These are phyloP conservation scores for Ailanthus altissimus DNA, from an alignment of 345 rosid genomes.

Conservation along the genomic window DNA sequence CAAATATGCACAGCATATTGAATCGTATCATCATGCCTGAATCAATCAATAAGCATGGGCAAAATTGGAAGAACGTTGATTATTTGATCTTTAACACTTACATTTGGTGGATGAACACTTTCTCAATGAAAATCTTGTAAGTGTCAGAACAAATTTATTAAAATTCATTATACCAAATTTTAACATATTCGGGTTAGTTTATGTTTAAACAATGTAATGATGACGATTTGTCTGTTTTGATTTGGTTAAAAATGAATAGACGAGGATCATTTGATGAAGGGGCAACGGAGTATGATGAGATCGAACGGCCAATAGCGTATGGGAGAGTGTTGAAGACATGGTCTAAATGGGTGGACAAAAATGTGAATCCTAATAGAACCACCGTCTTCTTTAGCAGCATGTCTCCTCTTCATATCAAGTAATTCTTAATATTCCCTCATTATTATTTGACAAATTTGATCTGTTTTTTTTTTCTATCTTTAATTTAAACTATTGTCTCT, in stretches of 20 bases:
- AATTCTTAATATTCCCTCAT: not conserved
- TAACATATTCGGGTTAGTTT: no score
- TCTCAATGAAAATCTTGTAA: slow-evolving; percentile 76
- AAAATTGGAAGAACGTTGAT: slow-evolving; percentile 82
- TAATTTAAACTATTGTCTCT: no score
- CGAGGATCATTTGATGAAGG: slow-evolving; percentile 87
- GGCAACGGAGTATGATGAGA: slow-evolving; percentile 65
- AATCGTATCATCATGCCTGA: slow-evolving; percentile 83
- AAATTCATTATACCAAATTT: not conserved
- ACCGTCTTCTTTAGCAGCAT: slow-evolving; percentile 87
- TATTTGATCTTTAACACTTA: slow-evolving; percentile 86
- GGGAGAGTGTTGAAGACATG: slow-evolving; percentile 59
- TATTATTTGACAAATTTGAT: no score
- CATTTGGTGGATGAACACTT: slow-evolving; percentile 98
- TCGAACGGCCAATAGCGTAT: slow-evolving; percentile 72
- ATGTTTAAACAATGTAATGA: no score
- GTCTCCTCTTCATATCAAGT: slow-evolving; percentile 93
- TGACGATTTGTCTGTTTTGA: no score
- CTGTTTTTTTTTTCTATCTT: no score
- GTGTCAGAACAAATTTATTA: slow-evolving; percentile 20
- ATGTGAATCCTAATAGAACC: slow-evolving; percentile 68
- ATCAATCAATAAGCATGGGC: slow-evolving; percentile 79
- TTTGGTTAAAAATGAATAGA: slow-evolving; percentile 29
- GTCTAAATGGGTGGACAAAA: slow-evolving; percentile 80
- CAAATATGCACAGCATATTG: slow-evolving; percentile 64